Conservation (phyloP, 2,329 filamentous ascomycete species). For the Thielaviopsis ethacetica region DNA sequence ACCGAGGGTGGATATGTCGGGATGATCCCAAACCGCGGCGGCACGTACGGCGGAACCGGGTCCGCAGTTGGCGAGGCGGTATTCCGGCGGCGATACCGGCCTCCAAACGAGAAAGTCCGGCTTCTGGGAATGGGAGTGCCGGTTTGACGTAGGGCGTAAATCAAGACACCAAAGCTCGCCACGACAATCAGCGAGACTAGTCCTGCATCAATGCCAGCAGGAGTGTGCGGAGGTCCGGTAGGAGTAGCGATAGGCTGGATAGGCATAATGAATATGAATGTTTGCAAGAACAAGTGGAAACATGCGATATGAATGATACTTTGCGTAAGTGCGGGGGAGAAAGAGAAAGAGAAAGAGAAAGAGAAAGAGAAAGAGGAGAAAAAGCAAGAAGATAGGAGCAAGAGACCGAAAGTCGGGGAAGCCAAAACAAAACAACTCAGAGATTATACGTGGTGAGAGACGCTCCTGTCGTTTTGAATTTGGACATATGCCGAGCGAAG, state of each 20-base stretch:
- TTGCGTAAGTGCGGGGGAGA: background rate
- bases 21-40: conserved; percentile 1
- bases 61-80: conserved; percentile 6
- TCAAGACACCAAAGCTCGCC: conserved; percentile 8
- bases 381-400: background rate
- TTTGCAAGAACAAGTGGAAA: background rate
- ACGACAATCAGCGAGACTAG: conserved; percentile 7
- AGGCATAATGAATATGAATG: background rate
- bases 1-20: background rate
- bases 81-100: background rate
- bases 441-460: background rate
- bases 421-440: background rate
- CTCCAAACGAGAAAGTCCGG: conserved; percentile 3
- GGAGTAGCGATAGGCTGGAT: background rate
- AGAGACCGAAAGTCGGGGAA: background rate
- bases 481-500: background rate
- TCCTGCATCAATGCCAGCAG: conserved; percentile 5
- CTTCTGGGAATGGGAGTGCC: background rate
- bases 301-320: background rate
- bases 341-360: background rate
- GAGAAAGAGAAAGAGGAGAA: background rate
- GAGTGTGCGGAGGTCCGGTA: background rate
- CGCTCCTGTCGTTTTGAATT: background rate
- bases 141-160: conserved; percentile 7
- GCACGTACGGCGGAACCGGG: conserved; percentile 10